A percentile compares a stretch with the other conserved stretches of the same genome.
Conservation (phyloP, 768 basidiomycete genomes). For the Mycena alexandri region DNA sequence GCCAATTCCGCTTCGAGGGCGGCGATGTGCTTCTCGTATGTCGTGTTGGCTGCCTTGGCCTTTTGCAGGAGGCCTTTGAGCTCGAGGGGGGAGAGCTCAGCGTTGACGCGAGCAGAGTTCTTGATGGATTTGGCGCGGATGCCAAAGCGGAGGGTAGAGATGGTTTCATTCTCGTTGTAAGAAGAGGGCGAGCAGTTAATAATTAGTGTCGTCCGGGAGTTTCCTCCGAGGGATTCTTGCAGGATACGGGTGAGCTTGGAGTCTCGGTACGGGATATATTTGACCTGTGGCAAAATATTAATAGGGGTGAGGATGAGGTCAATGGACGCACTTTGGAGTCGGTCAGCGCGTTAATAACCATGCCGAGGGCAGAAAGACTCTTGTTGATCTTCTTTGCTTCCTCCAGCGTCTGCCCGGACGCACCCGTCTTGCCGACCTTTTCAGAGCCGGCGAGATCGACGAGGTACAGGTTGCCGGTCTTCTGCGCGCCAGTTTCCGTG, state of each 20-base stretch:
- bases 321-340: constrained; percentile 83
- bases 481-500: constrained; percentile 94
- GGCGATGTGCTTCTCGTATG: constrained; percentile 88
- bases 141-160: constrained; percentile 98
- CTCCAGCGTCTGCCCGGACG: constrained; percentile 97
- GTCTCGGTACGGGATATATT: constrained; percentile 98
- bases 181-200: constrained; percentile 99
- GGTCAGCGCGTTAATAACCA: constrained; percentile 99
- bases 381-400: constrained; percentile 99
- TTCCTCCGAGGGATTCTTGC: constrained; percentile 98
- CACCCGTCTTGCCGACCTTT: constrained; percentile 99
- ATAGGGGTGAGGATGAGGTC: constrained; percentile 9
- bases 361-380: constrained; percentile 94
- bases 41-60: constrained; percentile 86
- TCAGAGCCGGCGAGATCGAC: constrained; percentile 99
- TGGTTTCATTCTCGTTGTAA: constrained; percentile 96
- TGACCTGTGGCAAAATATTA: constrained; percentile 67
- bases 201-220: constrained; percentile 95
- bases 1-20: constrained; percentile 92
- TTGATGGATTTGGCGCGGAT: constrained; percentile 99
- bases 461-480: constrained; percentile 96
- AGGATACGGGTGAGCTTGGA: constrained; percentile 99
- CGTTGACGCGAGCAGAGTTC: constrained; percentile 99
- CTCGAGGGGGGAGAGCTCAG: constrained; percentile 95
- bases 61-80: constrained; percentile 93